These are phyloP conservation scores for Neofusicoccum cordaticola DNA, from an alignment of 2,329 filamentous ascomycete species.

Conservation along the genomic window DNA sequence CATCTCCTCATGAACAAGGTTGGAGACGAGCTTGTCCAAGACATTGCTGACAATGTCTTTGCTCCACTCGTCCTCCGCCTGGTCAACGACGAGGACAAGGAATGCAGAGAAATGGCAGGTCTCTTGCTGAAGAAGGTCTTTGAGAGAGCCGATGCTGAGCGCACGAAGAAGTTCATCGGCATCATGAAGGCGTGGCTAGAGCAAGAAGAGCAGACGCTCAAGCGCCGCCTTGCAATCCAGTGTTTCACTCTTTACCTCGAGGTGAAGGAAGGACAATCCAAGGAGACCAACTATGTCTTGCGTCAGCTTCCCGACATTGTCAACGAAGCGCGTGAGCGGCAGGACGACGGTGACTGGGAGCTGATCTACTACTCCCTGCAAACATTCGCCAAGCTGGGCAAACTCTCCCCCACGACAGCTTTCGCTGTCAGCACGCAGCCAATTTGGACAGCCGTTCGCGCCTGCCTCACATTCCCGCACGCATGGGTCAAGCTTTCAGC, in stretches of 20 bases:
- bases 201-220: conserved; percentile 67
- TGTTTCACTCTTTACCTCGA: conserved; percentile 83
- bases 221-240: conserved; percentile 73
- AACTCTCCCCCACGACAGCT: conserved; percentile 62
- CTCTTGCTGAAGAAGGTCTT: conserved; percentile 80
- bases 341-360: conserved; percentile 63
- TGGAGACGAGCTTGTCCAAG: conserved; percentile 75
- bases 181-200: conserved; percentile 74
- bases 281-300: conserved; percentile 63
- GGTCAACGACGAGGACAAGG: conserved; percentile 82
- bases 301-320: conserved; percentile 51
- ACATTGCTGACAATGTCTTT: conserved; percentile 78
- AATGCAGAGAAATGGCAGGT: conserved; percentile 79
- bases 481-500: conserved; percentile 73
- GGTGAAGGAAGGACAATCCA: conserved; percentile 58
- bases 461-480: conserved; percentile 70
- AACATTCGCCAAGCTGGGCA: conserved; percentile 64
- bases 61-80: conserved; percentile 81
- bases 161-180: conserved; percentile 65
- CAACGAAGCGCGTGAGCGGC: conserved; percentile 49
- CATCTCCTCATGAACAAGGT: conserved; percentile 85
- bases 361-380: conserved; percentile 71
- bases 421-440: conserved; percentile 58
- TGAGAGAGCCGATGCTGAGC: conserved; percentile 70
- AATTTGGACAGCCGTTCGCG: conserved; percentile 70